Conservation (phyloP, 768 basidiomycete genomes). For the Termitomyces titanicus region DNA sequence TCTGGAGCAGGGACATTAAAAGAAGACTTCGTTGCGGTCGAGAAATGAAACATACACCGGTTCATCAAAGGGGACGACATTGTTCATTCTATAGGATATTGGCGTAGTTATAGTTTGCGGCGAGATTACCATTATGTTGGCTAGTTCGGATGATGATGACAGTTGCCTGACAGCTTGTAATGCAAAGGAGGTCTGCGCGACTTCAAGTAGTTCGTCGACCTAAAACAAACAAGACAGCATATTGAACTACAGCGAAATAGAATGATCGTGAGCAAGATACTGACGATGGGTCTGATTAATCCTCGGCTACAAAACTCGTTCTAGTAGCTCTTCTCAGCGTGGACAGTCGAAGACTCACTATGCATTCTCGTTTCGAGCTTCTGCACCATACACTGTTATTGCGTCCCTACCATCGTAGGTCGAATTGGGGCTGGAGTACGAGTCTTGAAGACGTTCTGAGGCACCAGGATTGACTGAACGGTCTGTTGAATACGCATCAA, state of each 20-base stretch:
- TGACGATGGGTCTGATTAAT: conserved; percentile 29
- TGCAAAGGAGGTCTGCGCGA: conserved; percentile 27
- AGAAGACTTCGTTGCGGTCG: neutral
- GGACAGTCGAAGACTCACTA: conserved; percentile 38
- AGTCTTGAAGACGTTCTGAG: conserved; percentile 29
- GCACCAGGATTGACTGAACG: conserved; percentile 38
- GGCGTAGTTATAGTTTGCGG: conserved; percentile 50
- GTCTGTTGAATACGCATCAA: neutral
- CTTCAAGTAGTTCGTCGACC: neutral
- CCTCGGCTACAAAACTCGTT: conserved; percentile 18
- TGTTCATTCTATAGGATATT: conserved; percentile 42
- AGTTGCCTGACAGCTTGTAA: conserved; percentile 18
- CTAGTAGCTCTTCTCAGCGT: neutral
- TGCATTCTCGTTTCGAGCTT: conserved; percentile 59
- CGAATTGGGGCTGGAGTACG: conserved; percentile 33
- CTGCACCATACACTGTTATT: conserved; percentile 42
- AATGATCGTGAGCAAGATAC: conserved; percentile 1
- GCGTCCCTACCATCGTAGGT: conserved; percentile 46
- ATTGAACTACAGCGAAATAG: neutral
- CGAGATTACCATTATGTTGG: conserved; percentile 38
- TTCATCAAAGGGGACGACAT: conserved; percentile 57
- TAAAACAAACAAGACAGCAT: neutral
- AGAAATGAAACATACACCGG: conserved; percentile 45
- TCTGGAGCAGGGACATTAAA: conserved; percentile 22
- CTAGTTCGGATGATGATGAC: conserved; percentile 15